These are phyloP conservation scores for Fusarium nisikadoi DNA, from an alignment of 2,329 filamentous ascomycete genomes.

Conservation along the genomic window DNA sequence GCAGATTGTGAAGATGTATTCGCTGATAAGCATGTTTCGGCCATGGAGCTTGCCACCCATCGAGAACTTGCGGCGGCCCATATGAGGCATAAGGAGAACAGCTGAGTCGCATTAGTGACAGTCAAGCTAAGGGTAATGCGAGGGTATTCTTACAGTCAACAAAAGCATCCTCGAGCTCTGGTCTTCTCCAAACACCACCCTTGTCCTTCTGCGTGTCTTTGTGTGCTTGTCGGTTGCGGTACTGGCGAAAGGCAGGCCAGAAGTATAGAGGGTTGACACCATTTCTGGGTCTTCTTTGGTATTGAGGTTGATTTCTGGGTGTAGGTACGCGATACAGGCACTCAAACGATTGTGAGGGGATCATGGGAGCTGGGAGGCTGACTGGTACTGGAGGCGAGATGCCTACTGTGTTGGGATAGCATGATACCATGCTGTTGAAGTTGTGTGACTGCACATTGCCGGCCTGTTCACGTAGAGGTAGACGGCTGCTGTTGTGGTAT, in stretches of 20 bases:
- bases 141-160: constrained; percentile 66
- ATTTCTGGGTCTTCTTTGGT: constrained; percentile 50
- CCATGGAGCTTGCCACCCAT: constrained; percentile 72
- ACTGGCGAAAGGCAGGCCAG: constrained; percentile 71
- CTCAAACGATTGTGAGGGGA: constrained; percentile 61
- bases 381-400: constrained; percentile 58
- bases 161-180: constrained; percentile 72
- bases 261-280: constrained; percentile 69
- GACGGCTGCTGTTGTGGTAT: constrained; percentile 50
- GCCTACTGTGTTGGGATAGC: constrained; percentile 56
- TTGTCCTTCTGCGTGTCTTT: constrained; percentile 70
- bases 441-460: constrained; percentile 61
- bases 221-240: constrained; percentile 72
- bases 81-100: constrained; percentile 71
- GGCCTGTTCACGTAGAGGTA: constrained; percentile 63
- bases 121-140: not conserved
- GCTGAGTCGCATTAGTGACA: constrained; percentile 56
- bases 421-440: constrained; percentile 56
- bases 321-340: constrained; percentile 53
- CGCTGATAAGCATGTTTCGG: constrained; percentile 76
- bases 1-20: constrained; percentile 67
- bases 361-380: constrained; percentile 61
- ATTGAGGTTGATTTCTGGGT: constrained; percentile 51
- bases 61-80: constrained; percentile 74
- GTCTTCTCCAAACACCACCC: constrained; percentile 63